These are phyloP conservation scores for Dimocarpus longan DNA, from an alignment of 345 rosid genomes.

Conservation along the genomic window DNA sequence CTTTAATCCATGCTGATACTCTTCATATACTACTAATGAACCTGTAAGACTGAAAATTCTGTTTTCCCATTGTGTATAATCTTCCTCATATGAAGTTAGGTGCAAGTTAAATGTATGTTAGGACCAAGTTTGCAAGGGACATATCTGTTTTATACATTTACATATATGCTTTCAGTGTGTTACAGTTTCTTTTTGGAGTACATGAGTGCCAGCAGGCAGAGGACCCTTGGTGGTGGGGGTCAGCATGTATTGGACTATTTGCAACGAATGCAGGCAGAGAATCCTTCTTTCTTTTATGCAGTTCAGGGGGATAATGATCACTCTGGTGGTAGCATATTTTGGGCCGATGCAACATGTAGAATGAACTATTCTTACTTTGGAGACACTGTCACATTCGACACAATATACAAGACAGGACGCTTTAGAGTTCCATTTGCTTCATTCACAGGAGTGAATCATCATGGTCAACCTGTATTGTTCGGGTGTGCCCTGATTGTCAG, in stretches of 20 bases:
- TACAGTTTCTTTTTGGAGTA: conserved; percentile 21
- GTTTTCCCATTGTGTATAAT: not conserved
- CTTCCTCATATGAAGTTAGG: not conserved
- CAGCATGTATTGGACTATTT: conserved; percentile 67
- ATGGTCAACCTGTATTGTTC: conserved; percentile 71
- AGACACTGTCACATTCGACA: conserved; percentile 60
- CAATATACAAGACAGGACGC: conserved; percentile 42
- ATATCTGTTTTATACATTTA: not conserved
- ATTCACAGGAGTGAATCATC: conserved; percentile 73
- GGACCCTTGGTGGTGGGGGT: conserved; percentile 56
- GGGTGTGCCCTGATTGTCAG: conserved; percentile 67
- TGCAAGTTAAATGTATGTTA: not conserved
- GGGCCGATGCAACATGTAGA: conserved; percentile 70
- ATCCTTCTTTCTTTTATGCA: conserved; percentile 67
- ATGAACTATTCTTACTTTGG: conserved; percentile 61
- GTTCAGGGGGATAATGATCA: conserved; percentile 46
- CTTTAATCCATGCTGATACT: not conserved
- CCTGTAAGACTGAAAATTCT: not conserved
- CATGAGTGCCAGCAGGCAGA: conserved; percentile 44
- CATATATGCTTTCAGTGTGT: not conserved
- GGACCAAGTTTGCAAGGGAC: not conserved
- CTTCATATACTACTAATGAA: not conserved
- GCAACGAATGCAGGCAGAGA: conserved; percentile 59
- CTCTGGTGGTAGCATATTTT: conserved; percentile 53
- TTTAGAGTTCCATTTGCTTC: conserved; percentile 69